Percentiles rank a stretch among this genome's conserved stretches.
These are phyloP conservation scores for Cystobasidium tubakii DNA, from an alignment of 768 basidiomycete species.

Conservation along the genomic window DNA sequence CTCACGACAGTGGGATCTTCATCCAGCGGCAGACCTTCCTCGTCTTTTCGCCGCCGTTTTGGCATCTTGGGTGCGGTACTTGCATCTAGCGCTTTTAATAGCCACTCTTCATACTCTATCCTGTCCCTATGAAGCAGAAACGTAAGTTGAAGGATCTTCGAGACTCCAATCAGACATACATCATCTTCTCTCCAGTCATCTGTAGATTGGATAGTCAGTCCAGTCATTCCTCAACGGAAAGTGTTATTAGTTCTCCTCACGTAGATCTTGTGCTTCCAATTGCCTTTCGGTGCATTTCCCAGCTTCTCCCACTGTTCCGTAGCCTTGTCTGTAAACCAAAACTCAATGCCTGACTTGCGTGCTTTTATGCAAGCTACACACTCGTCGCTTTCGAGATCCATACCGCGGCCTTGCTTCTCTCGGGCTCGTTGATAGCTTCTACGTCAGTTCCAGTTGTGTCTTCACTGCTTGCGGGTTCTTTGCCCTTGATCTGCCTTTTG, in stretches of 20 bases:
- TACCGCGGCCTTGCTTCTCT: neutral
- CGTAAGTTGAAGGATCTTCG: neutral
- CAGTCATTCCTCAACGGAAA: neutral
- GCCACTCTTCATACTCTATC: slow-evolving; percentile 36
- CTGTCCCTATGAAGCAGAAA: slow-evolving; percentile 24
- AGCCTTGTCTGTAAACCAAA: slow-evolving; percentile 11
- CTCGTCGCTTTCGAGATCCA: slow-evolving; percentile 27
- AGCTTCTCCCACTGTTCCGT: slow-evolving; percentile 34
- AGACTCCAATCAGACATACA: slow-evolving; percentile 1
- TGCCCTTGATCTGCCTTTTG: slow-evolving; percentile 26
- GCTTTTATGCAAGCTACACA: neutral
- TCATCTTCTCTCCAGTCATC: slow-evolving; percentile 34
- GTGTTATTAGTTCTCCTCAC: neutral
- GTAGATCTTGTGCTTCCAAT: slow-evolving; percentile 34
- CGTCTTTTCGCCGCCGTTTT: neutral
- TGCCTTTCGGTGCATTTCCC: slow-evolving; percentile 16
- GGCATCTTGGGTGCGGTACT: slow-evolving; percentile 27
- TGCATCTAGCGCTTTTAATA: slow-evolving; percentile 32
- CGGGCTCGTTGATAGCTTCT: slow-evolving; percentile 23
- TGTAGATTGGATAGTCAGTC: neutral
- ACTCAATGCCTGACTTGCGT: too few relatives aligned
- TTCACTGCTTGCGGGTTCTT: neutral
- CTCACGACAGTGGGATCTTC: neutral
- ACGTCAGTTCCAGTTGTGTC: neutral
- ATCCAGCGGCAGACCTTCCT: neutral